Percentiles rank a stretch among this genome's conserved stretches.
Conservation (phyloP, 805 yeast genomes). For the Candida oleophila region DNA sequence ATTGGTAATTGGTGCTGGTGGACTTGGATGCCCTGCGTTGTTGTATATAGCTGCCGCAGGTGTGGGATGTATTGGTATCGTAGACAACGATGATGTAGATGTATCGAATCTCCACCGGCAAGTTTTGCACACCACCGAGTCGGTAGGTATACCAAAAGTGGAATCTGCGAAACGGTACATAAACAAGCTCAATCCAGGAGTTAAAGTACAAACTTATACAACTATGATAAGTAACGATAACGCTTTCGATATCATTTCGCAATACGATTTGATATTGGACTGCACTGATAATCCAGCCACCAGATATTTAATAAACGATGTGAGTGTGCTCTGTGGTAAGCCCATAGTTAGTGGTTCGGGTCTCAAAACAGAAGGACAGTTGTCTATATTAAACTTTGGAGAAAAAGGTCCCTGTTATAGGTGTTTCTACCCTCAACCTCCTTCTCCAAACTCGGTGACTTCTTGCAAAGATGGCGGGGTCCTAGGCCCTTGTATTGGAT, state of each 20-base stretch:
- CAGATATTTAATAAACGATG: conserved; percentile 84
- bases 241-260: conserved; percentile 58
- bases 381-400: conserved; percentile 67
- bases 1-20: conserved; percentile 93
- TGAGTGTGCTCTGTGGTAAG: conserved; percentile 62
- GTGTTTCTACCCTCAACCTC: conserved; percentile 89
- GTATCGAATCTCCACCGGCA: conserved; percentile 87
- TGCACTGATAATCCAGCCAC: conserved; percentile 94
- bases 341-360: conserved; percentile 93
- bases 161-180: conserved; percentile 70
- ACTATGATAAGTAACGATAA: conserved; percentile 52
- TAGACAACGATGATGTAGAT: conserved; percentile 86
- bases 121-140: conserved; percentile 66
- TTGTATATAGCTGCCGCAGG: conserved; percentile 87
- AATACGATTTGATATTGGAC: conserved; percentile 79
- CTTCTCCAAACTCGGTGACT: conserved; percentile 77
- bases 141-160: conserved; percentile 71
- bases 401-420: conserved; percentile 86
- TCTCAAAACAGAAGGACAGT: conserved; percentile 85
- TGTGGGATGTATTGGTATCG: conserved; percentile 77
- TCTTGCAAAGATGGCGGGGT: conserved; percentile 94
- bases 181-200: conserved; percentile 63
- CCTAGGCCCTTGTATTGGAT: conserved; percentile 93
- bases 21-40: conserved; percentile 90
- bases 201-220: conserved; percentile 52